Evolutionary conservation across 805 yeast genomes (phyloP), one percentile per base, ranked within the genome.

Genomic region (Teunomyces aglyptinius): DNA sequence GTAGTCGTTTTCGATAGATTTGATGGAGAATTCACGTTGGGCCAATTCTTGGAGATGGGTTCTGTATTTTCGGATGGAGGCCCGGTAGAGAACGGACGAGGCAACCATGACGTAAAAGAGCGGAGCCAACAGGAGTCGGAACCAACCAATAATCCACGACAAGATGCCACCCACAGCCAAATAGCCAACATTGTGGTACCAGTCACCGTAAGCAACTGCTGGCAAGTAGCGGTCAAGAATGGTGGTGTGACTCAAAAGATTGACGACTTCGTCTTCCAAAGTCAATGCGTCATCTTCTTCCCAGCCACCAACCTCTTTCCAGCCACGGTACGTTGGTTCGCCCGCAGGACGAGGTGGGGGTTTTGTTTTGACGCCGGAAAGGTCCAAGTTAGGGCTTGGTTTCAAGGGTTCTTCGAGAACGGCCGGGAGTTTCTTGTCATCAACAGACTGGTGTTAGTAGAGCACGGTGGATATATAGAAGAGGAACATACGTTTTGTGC

Each of bases 261-360:
- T 96, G 51, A 79, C 75, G 46, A 83, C 70, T 56, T 84, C 87
- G 61, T 89, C 96, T 31, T 85, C 87, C 6, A 80, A 65, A 2
- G 78, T 81, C 54, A 88, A 70, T 1, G 70, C 68, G 62, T 86
- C 91, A 35, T 78, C 76, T 48, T 81, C 82, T 59, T 83, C 87
- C 85, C 89, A 92, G 15, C 89, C 87, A 7, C 94, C 92, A 44
- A 88, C 90, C 65, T 91, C 96, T 62, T 85, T 88, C 98, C 98
- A 92, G 28, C 98, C 98, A 42, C 88, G 80, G 58, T 79, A 86
- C 2, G 92, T 80, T 22, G 87, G 86, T 46, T 76, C 81, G 42
- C 80, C 81, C 2, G 85, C 65, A 32, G 68, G 63, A 61, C 89
- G 62, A n/a, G 75, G 70, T 1, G 65, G 63, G 4, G 77, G 76